A percentile compares a stretch with the other conserved stretches of the same genome.
Conservation (phyloP, 2,329 filamentous ascomycete species). For the Claviceps purpurea region DNA sequence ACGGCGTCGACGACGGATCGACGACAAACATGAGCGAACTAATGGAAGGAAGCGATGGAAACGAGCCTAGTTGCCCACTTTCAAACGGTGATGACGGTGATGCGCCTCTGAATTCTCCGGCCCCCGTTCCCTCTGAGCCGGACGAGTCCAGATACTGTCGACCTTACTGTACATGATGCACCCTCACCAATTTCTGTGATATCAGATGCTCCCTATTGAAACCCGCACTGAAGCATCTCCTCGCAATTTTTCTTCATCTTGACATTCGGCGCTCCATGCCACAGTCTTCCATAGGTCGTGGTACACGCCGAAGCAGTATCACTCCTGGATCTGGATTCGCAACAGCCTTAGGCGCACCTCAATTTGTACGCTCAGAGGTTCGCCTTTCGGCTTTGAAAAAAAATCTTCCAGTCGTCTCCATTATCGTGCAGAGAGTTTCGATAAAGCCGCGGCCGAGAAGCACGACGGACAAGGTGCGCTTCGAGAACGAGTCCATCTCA, state of each 20-base stretch:
- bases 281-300: neutral
- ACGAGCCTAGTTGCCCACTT: neutral
- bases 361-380: neutral
- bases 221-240: neutral
- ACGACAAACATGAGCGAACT: neutral
- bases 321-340: neutral
- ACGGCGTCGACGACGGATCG: neutral
- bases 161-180: neutral
- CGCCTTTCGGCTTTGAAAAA: too few relatives aligned
- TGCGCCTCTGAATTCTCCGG: neutral
- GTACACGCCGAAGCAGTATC: neutral
- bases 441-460: neutral
- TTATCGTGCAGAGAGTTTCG: neutral
- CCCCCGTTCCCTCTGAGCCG: neutral
- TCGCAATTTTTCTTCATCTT: neutral
- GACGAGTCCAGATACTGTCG: neutral
- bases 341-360: neutral
- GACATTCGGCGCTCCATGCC: neutral
- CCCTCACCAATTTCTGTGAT: neutral
- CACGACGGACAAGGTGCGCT: neutral
- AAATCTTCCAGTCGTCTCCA: too few relatives aligned
- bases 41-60: neutral
- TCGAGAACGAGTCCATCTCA: neutral
- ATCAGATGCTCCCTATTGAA: neutral
- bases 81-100: neutral